Base-by-base conservation (phyloP, 495 filamentous ascomycete genomes). In the Filosporella fistucella region DNA sequence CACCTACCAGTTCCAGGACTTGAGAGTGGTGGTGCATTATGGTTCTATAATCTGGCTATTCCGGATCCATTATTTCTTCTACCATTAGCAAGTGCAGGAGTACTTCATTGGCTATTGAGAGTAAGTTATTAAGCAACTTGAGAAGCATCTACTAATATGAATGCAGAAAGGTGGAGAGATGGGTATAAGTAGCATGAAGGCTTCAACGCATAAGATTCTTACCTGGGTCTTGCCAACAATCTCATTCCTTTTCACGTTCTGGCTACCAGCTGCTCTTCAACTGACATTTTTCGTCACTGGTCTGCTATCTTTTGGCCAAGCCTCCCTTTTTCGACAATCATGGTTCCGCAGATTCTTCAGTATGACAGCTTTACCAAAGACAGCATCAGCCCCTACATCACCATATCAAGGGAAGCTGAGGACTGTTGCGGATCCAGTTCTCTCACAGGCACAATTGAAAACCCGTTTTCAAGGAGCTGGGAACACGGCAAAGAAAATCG, bases 1-100 rank as follows among this genome's bases (percentile, higher is more conserved):
- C 51, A 63, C 14, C 61, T 98, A 21, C 91, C 93, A 1, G 87
- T 95, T 5, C 90, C 91, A 0, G 85, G 77, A 1, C 52, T 97
- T 45, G 72, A 84, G 45, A 66, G 64, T 8, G 89, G 85, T 24
- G 81, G 86, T 2, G 47, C 81, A 6, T 63, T 75, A 11, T 97
- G 94, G 94, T 77, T 97, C 53, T 65, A 65, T 4, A 85, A 99
- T 58, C 66, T 99, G 45, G 86, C 91, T 1, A 60, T 85, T 10
- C 44, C 76, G 1, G 93, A 99, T 63, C 91, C 94, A 0, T 78
- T 68, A 38, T 87, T 69, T 49, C 65, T 91, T 28, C 61, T 97
- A n/a, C 93, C 93, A 0, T 20, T 78, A 6, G 69, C 77, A 2
- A 69, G 74, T 2, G 47, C 53, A 2, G 39, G 72, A 9, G 69